Percentiles rank a stretch among this genome's conserved stretches.
Evolutionary conservation across 2,329 filamentous ascomycete species (phyloP).

Genomic region (Emergomyces africanus): DNA sequence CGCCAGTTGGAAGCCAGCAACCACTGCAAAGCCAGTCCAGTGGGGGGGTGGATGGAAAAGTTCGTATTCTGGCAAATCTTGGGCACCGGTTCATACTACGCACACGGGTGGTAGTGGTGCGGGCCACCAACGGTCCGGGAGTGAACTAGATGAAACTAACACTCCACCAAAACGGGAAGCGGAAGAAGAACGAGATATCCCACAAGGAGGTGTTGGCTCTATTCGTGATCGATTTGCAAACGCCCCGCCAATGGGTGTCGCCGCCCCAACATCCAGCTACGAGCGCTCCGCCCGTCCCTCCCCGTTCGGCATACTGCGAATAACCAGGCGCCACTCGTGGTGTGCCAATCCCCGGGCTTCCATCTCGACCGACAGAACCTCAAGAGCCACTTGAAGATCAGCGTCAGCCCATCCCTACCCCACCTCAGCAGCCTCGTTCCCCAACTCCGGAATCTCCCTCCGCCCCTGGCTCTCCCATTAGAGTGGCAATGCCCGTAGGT

Average conservation of each 20-base stretch:
- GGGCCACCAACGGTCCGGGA: conserved; percentile 3
- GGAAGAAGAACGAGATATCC: conserved; percentile 37
- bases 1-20: conserved; percentile 29
- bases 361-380: conserved; percentile 42
- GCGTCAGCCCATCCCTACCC: conserved; percentile 23
- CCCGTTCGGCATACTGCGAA: conserved; percentile 54
- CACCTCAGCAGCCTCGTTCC: conserved; percentile 34
- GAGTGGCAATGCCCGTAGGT: conserved; percentile 72
- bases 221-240: conserved; percentile 75
- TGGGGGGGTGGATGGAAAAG: conserved; percentile 76
- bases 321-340: conserved; percentile 53
- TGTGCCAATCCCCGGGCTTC: conserved; percentile 66
- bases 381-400: conserved; percentile 34
- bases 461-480: conserved; percentile 59
- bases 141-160: not conserved
- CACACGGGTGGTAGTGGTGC: conserved; percentile 48
- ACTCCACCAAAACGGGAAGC: not conserved
- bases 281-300: conserved; percentile 36
- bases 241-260: conserved; percentile 51
- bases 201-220: conserved; percentile 55
- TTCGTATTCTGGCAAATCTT: conserved; percentile 78
- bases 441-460: conserved; percentile 31
- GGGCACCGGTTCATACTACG: conserved; percentile 69
- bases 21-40: conserved; percentile 57
- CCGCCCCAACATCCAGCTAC: conserved; percentile 27